Evolutionary conservation across 371 early-diverging fungal genomes (phyloP), one percentile per base, ranked within the genome.

Genomic region (Actinomucor elegans): DNA sequence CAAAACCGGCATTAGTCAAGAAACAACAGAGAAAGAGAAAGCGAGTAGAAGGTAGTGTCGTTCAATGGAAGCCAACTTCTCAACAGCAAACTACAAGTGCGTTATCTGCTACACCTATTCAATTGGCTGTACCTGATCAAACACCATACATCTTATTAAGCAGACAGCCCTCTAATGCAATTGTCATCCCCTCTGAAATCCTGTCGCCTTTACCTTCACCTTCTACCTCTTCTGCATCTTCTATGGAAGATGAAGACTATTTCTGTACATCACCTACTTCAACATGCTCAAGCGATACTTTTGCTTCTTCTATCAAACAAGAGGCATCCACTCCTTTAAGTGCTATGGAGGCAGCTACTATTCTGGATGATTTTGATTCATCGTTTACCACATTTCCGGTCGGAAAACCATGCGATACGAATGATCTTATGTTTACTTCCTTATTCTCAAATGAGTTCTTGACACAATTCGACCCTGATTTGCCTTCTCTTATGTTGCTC

Each of bases 401-500:
- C 23, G 37, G 47, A 18, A 34, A 52, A 33, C 10, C 24, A 31
- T 14, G 29, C 23, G 24, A 50, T 11, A 37, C 7, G 15, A 31
- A 17, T 32, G 27, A 52, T 20, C 26, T 24, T 5, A n/a, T 52
- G 31, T 41, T 42, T 17, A 29, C 27, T 2, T 42, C 23, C 34
- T 42, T 52, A 15, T 33, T 52, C 28, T 42, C 24, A 12, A 32
- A 31, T 15, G 52, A 52, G 5, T 29, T 42, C 17, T 42, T 52
- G 33, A 52, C 15, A 15, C 52, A 52, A 17, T 17, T 52, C n/a
- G 52, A 52, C 20, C 52, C 43, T 42, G 52, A 52, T 23, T 52
- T 42, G 17, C 43, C 52, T 14, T 42, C 52, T 32, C 20, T 50
- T 31, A 31, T 66, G 54, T 20, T 78, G 57, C 46, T 45, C 20